Evolutionary conservation across 2,329 filamentous ascomycete species (phyloP), one percentile per base, ranked within the genome.

Genomic region (Ceratocystis ficicola): DNA sequence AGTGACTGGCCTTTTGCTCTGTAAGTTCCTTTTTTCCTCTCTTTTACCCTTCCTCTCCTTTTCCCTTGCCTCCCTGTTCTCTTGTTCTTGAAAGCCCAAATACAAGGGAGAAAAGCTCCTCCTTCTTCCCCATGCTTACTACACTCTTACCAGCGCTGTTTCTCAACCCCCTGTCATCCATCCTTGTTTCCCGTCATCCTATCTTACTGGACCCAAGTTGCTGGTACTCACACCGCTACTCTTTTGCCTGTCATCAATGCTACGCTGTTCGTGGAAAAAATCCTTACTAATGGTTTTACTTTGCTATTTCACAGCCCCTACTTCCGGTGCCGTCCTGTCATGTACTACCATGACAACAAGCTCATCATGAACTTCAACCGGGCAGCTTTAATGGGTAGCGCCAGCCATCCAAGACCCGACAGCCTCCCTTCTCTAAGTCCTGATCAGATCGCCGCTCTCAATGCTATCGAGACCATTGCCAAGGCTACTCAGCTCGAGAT

Each of bases 1-100:
- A 78, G 80, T 57, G 82, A 86, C 73, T 88, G 86, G 86, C 81
- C 82, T 0, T 84, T 86, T 73, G 84, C 85, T 65, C 74, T 84
- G 84, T 87, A 76, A 77, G 81, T 72, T 28, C n/a, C 10, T 52
- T 7, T 7, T 7, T 48, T 22, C 46, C 5, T n/a, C 46, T 20
- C 1, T 32, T 32, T 7, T 32, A 7, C 15, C 48, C 20, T n/a
- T 17, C 20, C 30, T 12, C 48, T 20, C 32, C 10, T 3, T 3
- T 30, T 30, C 28, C 4, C 28, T 30, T 30, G n/a, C 8, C 5
- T 22, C 22, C 22, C n/a, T 50, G 46, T 10, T 22, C 8, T 10
- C 46, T 8, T 48, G 36, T 12, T 41, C 36, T 41, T 41, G 4
- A 41, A 41, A 41, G 36, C 36, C 36, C 4, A 12, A 10, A 41